Percentiles rank a stretch among this genome's conserved stretches.
phyloP scores from a whole-genome alignment of 305 asterid species.

The Stenogyne calaminthoides region DNA sequence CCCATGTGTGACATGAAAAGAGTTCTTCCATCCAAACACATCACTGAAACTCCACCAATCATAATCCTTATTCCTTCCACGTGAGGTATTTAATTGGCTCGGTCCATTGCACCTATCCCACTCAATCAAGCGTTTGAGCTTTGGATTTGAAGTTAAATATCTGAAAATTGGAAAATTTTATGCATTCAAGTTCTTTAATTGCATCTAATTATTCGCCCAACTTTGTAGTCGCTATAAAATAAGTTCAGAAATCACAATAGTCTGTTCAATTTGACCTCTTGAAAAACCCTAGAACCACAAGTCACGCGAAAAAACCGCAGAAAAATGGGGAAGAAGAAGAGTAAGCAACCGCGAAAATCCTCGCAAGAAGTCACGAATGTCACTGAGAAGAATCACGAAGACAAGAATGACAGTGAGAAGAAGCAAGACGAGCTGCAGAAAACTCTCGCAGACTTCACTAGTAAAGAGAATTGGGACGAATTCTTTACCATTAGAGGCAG shows the following conservation, averaged over 20 bases:
- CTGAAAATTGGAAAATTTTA: not conserved
- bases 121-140: not conserved
- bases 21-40: too few relatives aligned
- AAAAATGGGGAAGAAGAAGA: constrained; percentile 41
- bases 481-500: constrained; percentile 72
- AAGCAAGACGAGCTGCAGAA: constrained; percentile 57
- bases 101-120: constrained; percentile 1
- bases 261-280: not conserved
- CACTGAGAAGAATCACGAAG: not conserved
- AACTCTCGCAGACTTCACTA: constrained; percentile 76
- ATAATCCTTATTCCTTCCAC: not conserved
- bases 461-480: constrained; percentile 85
- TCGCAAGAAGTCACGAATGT: not conserved
- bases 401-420: not conserved
- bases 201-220: not conserved
- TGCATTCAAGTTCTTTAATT: not conserved
- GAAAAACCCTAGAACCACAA: constrained; percentile 27
- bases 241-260: not conserved
- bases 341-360: constrained; percentile 37
- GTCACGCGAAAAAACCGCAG: not conserved
- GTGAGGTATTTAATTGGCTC: not conserved
- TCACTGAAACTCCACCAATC: not conserved
- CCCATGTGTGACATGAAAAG: too few relatives aligned
- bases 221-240: not conserved
- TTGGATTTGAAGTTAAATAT: not conserved